Percentiles rank a stretch among this genome's conserved stretches.
phyloP scores from a whole-genome alignment of 305 asterid genomes.

The Fraxinus paxiana region DNA sequence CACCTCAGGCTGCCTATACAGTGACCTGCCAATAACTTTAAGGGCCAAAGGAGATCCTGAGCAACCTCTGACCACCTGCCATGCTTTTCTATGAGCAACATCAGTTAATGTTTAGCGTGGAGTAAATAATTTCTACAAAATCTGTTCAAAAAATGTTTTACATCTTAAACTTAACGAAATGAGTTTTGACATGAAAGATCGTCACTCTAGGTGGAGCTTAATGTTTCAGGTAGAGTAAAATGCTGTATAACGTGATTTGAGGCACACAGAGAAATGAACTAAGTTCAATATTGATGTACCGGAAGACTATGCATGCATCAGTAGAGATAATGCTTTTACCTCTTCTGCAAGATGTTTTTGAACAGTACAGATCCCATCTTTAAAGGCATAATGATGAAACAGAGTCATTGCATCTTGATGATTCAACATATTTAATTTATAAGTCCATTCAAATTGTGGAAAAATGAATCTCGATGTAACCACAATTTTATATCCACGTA shows the following conservation, averaged over 20 bases:
- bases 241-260: background rate
- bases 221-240: background rate
- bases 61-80: slow-evolving; percentile 31
- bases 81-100: background rate
- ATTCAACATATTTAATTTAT: background rate
- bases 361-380: slow-evolving; percentile 12
- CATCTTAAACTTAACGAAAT: background rate
- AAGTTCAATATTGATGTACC: background rate
- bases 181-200: background rate
- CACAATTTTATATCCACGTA: background rate
- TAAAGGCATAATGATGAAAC: background rate
- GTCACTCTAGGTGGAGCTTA: background rate
- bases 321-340: slow-evolving; percentile 18
- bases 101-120: background rate
- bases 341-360: slow-evolving; percentile 23
- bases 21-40: slow-evolving; percentile 29
- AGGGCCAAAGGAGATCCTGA: slow-evolving; percentile 36
- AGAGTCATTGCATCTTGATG: background rate
- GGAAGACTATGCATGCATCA: background rate
- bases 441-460: background rate
- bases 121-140: background rate
- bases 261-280: background rate
- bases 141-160: background rate
- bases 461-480: background rate
- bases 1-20: slow-evolving; percentile 22